phyloP scores from a whole-genome alignment of 495 filamentous ascomycete genomes.

The Aspergillus conjunctus region DNA sequence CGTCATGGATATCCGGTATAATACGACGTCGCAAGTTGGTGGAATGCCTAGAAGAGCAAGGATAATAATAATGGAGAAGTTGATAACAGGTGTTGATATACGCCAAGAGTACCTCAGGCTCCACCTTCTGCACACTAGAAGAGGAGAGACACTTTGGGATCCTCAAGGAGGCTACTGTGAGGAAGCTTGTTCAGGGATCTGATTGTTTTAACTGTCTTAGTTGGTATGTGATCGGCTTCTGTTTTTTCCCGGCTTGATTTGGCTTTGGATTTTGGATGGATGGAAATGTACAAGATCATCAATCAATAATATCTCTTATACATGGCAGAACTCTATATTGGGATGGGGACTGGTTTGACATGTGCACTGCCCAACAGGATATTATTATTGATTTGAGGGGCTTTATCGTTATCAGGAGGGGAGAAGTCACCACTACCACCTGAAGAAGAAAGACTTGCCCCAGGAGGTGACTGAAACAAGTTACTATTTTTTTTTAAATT shows the following conservation, averaged over 20 bases:
- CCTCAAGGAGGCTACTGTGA: slow-evolving; percentile 14
- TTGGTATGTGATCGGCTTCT: neutral
- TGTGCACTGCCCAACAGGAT: neutral
- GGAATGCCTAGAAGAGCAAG: neutral
- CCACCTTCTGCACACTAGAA: slow-evolving; percentile 30
- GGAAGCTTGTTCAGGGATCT: slow-evolving; percentile 31
- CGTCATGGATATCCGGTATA: too few relatives aligned
- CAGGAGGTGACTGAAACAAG: slow-evolving; percentile 3
- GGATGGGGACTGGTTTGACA: neutral
- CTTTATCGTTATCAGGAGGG: neutral
- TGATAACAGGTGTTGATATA: slow-evolving; percentile 17
- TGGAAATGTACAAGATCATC: too few relatives aligned
- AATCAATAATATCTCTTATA: too few relatives aligned
- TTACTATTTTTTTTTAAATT: too few relatives aligned
- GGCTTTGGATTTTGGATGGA: neutral
- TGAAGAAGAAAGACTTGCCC: neutral
- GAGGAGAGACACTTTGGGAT: slow-evolving; percentile 14
- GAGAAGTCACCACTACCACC: too few relatives aligned
- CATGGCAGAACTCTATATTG: too few relatives aligned
- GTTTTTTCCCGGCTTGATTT: too few relatives aligned
- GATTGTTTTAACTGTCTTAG: neutral
- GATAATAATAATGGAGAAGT: neutral
- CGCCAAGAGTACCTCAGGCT: slow-evolving; percentile 15
- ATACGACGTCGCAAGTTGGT: neutral
- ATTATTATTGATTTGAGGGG: neutral